These are phyloP conservation scores for Angomonas deanei DNA, from an alignment of 208 protist genomes.

Conservation along the genomic window DNA sequence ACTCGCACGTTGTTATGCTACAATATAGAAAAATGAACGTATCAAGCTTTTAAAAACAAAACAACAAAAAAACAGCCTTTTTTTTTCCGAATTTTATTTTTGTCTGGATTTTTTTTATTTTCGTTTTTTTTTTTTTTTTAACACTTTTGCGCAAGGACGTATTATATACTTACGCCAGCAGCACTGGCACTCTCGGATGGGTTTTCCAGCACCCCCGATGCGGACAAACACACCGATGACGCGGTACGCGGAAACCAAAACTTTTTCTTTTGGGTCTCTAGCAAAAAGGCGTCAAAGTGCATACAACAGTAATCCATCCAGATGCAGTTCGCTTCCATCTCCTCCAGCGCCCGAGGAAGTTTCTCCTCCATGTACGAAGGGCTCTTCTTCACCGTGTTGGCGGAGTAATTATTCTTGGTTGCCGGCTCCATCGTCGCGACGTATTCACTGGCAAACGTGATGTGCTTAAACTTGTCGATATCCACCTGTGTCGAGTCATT, in stretches of 20 bases:
- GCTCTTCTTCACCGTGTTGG: constrained; percentile 4
- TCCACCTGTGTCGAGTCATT: neutral
- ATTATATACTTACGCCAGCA: neutral
- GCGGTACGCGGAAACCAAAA: constrained; percentile 8
- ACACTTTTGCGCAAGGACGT: too few relatives aligned
- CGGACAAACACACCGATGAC: neutral
- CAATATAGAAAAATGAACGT: neutral
- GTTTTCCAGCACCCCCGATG: neutral
- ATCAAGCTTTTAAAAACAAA: too few relatives aligned
- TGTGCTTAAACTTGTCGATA: neutral
- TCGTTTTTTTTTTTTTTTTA: neutral
- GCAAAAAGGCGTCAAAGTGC: constrained; percentile 46
- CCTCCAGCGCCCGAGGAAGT: constrained; percentile 20
- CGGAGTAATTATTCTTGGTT: neutral
- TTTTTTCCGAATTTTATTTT: neutral
- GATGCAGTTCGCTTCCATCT: constrained; percentile 54
- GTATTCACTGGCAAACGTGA: neutral
- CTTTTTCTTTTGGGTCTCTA: constrained; percentile 9
- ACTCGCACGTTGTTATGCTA: too few relatives aligned
- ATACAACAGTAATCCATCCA: constrained; percentile 69
- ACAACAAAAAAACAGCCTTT: too few relatives aligned
- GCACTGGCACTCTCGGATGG: neutral
- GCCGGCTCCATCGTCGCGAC: neutral
- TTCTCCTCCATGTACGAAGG: constrained; percentile 7
- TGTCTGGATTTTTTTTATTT: neutral